phyloP scores from a whole-genome alignment of 345 rosid species.

The Leavenworthia alabamica region DNA sequence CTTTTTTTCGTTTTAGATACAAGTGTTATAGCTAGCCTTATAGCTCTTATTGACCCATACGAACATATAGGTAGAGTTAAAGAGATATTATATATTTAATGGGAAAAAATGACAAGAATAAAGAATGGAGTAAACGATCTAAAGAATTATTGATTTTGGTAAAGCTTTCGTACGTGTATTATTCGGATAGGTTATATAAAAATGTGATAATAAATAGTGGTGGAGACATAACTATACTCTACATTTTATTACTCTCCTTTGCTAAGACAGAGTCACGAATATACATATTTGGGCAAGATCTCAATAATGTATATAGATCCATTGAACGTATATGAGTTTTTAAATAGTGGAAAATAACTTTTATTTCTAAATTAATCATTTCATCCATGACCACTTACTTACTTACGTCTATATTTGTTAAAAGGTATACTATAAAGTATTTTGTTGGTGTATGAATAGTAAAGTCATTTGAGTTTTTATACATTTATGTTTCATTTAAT shows the following conservation, averaged over 20 bases:
- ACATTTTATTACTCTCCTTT: slow-evolving; percentile 2
- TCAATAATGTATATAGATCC: slow-evolving; percentile 7
- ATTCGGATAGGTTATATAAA: slow-evolving; percentile 10
- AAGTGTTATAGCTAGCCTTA: not conserved
- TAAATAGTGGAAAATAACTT: not conserved
- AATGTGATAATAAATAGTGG: not conserved
- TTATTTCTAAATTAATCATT: not conserved
- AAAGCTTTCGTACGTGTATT: slow-evolving; percentile 23
- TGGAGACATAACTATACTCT: slow-evolving; percentile 6
- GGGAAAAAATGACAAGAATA: not conserved
- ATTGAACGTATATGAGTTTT: slow-evolving; percentile 17
- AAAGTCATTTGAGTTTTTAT: not conserved
- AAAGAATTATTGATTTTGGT: slow-evolving; percentile 20
- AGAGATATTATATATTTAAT: not conserved
- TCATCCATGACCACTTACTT: slow-evolving; percentile 6
- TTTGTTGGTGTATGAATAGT: not conserved
- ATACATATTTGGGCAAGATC: slow-evolving; percentile 16
- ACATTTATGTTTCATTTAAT: too few species aligned
- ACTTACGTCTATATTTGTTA: not conserved
- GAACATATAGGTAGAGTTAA: not conserved
- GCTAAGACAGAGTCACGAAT: slow-evolving; percentile 19
- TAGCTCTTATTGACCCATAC: not conserved
- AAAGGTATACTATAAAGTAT: slow-evolving; percentile 6
- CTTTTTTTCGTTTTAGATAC: not conserved
- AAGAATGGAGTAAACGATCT: slow-evolving; percentile 6